phyloP scores from a whole-genome alignment of 768 basidiomycete genomes.

The Suillus ampliporus region DNA sequence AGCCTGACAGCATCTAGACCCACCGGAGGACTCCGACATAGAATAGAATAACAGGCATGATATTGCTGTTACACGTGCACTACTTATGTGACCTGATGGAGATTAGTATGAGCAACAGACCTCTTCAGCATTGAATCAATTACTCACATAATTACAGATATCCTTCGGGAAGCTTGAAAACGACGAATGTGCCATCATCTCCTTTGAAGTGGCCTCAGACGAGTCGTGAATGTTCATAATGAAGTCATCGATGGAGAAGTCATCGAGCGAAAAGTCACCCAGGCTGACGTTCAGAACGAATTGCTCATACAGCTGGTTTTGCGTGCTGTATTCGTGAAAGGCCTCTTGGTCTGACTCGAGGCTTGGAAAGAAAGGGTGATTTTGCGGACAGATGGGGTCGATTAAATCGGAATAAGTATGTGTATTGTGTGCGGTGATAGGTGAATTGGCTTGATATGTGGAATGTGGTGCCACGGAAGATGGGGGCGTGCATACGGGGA shows the following conservation, averaged over 20 bases:
- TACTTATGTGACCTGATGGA: conserved; percentile 27
- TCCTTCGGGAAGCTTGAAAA: conserved; percentile 34
- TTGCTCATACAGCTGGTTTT: conserved; percentile 24
- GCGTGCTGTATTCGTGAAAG: conserved; percentile 12
- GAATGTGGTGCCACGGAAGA: conserved; percentile 20
- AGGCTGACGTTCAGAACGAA: conserved; percentile 36
- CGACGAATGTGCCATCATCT: conserved; percentile 19
- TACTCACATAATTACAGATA: conserved; percentile 41
- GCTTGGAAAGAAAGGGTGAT: conserved; percentile 1
- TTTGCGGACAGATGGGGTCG: neutral
- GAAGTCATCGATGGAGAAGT: conserved; percentile 30
- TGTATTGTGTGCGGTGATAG: neutral
- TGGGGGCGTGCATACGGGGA: conserved; percentile 19
- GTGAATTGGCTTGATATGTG: neutral
- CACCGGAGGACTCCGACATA: no score
- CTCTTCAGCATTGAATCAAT: neutral
- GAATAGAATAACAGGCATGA: no score
- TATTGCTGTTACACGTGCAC: neutral
- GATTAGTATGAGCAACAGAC: conserved; percentile 17
- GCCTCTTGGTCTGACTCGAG: neutral
- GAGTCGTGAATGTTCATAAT: conserved; percentile 15
- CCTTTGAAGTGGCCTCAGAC: conserved; percentile 17
- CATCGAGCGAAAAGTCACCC: conserved; percentile 28
- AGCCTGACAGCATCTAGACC: no score
- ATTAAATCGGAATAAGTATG: conserved; percentile 5